phyloP scores from a whole-genome alignment of 352 stramenopile genomes.

The Blastocystis sp. region DNA sequence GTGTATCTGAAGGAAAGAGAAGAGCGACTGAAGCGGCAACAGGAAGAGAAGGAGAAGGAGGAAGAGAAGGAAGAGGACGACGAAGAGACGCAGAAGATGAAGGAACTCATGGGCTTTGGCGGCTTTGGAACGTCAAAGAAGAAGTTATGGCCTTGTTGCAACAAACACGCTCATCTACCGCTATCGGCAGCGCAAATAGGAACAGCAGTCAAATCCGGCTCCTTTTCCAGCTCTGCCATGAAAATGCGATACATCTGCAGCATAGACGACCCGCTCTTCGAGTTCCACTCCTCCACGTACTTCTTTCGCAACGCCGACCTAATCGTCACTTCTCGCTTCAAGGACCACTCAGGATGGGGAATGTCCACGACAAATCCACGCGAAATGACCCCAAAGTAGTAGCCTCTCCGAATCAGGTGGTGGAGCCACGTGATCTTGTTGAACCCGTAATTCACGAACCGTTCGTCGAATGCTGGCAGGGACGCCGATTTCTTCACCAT shows the following conservation, averaged over 20 bases:
- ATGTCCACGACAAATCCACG: slow-evolving; percentile 48
- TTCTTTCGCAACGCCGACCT: background rate
- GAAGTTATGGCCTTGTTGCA: background rate
- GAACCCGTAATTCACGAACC: slow-evolving; percentile 61
- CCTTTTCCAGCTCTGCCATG: slow-evolving; percentile 14
- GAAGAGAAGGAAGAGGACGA: slow-evolving; percentile 28
- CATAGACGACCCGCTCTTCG: slow-evolving; percentile 23
- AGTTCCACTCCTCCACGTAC: slow-evolving; percentile 47
- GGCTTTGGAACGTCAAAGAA: slow-evolving; percentile 39
- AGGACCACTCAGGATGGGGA: slow-evolving; percentile 35
- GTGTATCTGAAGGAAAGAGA: slow-evolving; percentile 66
- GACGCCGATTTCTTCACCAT: slow-evolving; percentile 23
- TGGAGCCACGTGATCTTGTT: slow-evolving; percentile 57
- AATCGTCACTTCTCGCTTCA: background rate
- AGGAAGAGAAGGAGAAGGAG: slow-evolving; percentile 83
- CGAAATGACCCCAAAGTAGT: slow-evolving; percentile 49
- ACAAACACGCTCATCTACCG: background rate
- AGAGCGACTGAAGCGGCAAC: slow-evolving; percentile 77
- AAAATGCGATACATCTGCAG: slow-evolving; percentile 11
- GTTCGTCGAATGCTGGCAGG: slow-evolving; percentile 47
- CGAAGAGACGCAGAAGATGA: slow-evolving; percentile 23
- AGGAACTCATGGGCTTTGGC: slow-evolving; percentile 52
- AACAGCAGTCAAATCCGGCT: slow-evolving; percentile 13
- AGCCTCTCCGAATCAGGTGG: slow-evolving; percentile 32
- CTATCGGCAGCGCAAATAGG: background rate